Percentiles rank a stretch among this genome's conserved stretches.
Evolutionary conservation across 2,329 filamentous ascomycete genomes (phyloP).

Genomic region (Lachnum nothofagi): DNA sequence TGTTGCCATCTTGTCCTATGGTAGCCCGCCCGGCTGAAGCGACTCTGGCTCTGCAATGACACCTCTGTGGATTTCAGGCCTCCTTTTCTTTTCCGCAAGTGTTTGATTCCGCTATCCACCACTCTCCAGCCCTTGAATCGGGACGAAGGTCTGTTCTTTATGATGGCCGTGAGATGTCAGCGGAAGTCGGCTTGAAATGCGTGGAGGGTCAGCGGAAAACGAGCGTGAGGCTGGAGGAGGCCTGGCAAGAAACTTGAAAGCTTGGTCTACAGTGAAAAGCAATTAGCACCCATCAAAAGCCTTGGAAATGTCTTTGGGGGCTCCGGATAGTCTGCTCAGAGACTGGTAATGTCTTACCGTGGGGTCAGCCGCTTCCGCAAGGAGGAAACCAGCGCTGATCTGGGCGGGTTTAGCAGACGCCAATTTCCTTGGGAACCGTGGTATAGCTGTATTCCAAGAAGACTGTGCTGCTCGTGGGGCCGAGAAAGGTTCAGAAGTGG

Average conservation of each 20-base stretch:
- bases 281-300: conserved; percentile 1
- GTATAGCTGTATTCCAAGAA: neutral
- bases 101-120: neutral
- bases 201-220: neutral
- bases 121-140: neutral
- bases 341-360: conserved; percentile 13
- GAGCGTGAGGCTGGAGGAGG: conserved; percentile 3
- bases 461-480: neutral
- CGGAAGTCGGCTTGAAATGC: too few relatives aligned
- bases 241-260: neutral
- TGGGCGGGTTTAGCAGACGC: neutral
- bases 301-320: neutral
- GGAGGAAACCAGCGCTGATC: neutral
- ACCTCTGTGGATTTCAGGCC: neutral
- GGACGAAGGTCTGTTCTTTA: neutral
- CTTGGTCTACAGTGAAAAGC: neutral
- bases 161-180: too few relatives aligned
- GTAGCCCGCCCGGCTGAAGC: neutral
- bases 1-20: conserved; percentile 20
- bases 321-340: neutral
- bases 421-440: neutral
- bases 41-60: neutral
- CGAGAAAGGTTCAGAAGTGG: neutral
- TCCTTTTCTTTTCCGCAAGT: neutral
- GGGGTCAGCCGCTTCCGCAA: conserved; percentile 6